phyloP scores from a whole-genome alignment of 768 basidiomycete species.

The Kwoniella sp. region DNA sequence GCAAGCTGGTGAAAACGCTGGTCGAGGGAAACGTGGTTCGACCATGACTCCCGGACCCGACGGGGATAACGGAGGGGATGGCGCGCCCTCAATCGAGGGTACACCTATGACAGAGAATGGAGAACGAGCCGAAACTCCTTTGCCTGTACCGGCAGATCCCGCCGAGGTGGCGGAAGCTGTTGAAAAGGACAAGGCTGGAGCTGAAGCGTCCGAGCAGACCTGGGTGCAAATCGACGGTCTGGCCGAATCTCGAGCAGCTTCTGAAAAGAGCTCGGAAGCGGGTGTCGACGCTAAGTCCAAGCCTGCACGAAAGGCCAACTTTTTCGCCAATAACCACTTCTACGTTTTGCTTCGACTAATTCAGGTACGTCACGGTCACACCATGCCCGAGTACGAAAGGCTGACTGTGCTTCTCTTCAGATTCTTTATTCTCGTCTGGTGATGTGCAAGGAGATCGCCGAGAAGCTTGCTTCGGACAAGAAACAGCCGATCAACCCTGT shows the following conservation, averaged over 20 bases:
- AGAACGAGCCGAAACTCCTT: slow-evolving; percentile 45
- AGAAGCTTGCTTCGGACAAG: slow-evolving; percentile 63
- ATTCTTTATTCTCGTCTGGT: slow-evolving; percentile 83
- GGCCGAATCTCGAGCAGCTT: slow-evolving; percentile 28
- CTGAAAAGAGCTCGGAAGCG: slow-evolving; percentile 27
- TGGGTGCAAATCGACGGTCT: slow-evolving; percentile 54
- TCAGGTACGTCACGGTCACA: slow-evolving; percentile 65
- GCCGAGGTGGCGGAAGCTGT: slow-evolving; percentile 49
- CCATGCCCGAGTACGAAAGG: neutral
- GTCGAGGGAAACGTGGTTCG: slow-evolving; percentile 39
- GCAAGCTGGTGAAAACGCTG: slow-evolving; percentile 67
- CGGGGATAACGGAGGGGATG: slow-evolving; percentile 24
- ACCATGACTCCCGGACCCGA: slow-evolving; percentile 46
- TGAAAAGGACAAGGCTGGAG: slow-evolving; percentile 48
- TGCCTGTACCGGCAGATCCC: slow-evolving; percentile 48
- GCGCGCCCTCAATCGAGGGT: slow-evolving; percentile 47
- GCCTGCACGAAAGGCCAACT: slow-evolving; percentile 55
- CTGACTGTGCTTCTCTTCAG: slow-evolving; percentile 58
- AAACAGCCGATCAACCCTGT: slow-evolving; percentile 65
- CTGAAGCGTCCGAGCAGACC: slow-evolving; percentile 53
- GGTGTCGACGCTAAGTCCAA: slow-evolving; percentile 22
- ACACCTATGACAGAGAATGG: slow-evolving; percentile 40
- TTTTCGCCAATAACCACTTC: slow-evolving; percentile 90
- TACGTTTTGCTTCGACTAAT: slow-evolving; percentile 85
- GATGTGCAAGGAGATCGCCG: slow-evolving; percentile 80